Base-by-base conservation (phyloP, 345 rosid genomes). In the Citrus sinensis region DNA sequence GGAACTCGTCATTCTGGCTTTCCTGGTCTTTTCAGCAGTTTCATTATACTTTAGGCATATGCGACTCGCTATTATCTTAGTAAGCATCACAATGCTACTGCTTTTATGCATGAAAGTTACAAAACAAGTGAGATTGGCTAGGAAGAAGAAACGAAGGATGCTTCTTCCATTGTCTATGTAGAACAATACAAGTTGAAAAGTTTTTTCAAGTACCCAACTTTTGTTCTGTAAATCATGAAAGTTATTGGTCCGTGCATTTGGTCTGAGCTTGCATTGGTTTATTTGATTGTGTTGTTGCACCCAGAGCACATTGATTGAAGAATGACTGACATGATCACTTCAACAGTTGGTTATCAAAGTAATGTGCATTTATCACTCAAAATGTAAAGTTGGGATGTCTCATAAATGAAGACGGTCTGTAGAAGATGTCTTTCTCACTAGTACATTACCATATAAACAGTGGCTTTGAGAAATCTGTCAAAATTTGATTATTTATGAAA, bases 131-230 rank as follows among this genome's bases (percentile, higher is more conserved):
- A 90, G 93, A 85, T 69, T 85, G 82, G 88, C 92, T 13, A 89
- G 93, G 89, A 95, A 90, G 76, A 95, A 90, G 95, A 95, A 90
- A 81, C 89, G 97, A 79, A 88, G 99, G 87, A 95, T 95, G 99
- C 96, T 95, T 85, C 97, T 95, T 80, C 99, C 99, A 20, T 84
- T 95, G 76, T 95, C 99, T 37, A 91, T 96, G 98, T 96, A 87
- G 78, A 77, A 78, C 40, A 25, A 78, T 34, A 73, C 24, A 73
- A 40, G 68, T 24, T 9, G 39, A 37, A 13, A 70, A 58, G 60
- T 25, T 67, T n/a, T 82, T 69, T 60, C 27, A 49, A 73, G 30
- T 35, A 69, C 65, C 74, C 58, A 29, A 60, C 81, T 76, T 78
- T 78, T 78, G 75, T 69, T 35, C 42, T 71, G 83, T 73, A 80